Percentiles rank a stretch among this genome's conserved stretches.
phyloP scores from a whole-genome alignment of 2,329 filamentous ascomycete species.

The Aspergillus novofumigatus region DNA sequence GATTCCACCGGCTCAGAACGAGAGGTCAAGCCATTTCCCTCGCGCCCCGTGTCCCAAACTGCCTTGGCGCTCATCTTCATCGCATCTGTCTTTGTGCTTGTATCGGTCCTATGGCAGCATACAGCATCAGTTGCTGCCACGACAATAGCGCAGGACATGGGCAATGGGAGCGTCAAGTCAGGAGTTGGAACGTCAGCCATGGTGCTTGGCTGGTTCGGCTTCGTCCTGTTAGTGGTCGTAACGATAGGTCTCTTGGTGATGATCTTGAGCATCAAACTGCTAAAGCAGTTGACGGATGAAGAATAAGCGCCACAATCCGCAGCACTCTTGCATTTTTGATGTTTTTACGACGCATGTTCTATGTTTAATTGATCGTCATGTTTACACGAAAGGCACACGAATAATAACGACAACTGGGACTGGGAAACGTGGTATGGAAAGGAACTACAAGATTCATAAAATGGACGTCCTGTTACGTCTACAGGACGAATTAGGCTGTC shows the following conservation, averaged over 20 bases:
- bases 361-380: slow-evolving; percentile 5
- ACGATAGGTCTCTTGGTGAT: slow-evolving; percentile 93
- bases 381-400: slow-evolving; percentile 12
- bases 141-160: slow-evolving; percentile 87
- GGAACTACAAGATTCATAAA: slow-evolving; percentile 7
- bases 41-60: slow-evolving; percentile 84
- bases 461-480: not conserved
- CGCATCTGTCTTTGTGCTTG: slow-evolving; percentile 61
- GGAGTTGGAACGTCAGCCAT: slow-evolving; percentile 93
- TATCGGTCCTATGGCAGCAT: slow-evolving; percentile 63
- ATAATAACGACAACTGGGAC: slow-evolving; percentile 14
- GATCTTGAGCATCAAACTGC: slow-evolving; percentile 85
- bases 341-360: not conserved
- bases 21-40: slow-evolving; percentile 92
- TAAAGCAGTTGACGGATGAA: slow-evolving; percentile 57
- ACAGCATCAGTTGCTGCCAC: slow-evolving; percentile 94
- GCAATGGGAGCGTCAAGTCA: slow-evolving; percentile 79
- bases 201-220: slow-evolving; percentile 97
- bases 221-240: slow-evolving; percentile 87
- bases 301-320: slow-evolving; percentile 12
- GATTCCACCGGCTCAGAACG: slow-evolving; percentile 76
- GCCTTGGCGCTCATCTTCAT: slow-evolving; percentile 87
- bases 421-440: slow-evolving; percentile 1
- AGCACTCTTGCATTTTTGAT: not conserved
- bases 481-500: slow-evolving; percentile 3